Conservation (phyloP, 805 yeast genomes). For the Ogataea methylovora region DNA sequence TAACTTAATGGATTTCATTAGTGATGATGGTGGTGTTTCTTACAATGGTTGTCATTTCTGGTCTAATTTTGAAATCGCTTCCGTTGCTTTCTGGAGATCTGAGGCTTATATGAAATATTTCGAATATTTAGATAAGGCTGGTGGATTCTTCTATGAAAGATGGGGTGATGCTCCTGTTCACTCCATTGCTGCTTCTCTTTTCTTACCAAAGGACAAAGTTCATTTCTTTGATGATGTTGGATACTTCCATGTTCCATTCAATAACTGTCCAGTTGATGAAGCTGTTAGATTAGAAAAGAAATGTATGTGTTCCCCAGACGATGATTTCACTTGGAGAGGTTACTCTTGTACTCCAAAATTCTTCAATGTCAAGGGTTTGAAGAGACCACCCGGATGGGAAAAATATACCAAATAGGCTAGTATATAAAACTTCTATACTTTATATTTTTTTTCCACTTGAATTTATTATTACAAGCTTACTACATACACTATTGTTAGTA, state of each 20-base stretch:
- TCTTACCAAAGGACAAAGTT: slow-evolving; percentile 59
- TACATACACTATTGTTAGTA: no score
- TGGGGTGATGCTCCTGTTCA: slow-evolving; percentile 97
- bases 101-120: slow-evolving; percentile 67
- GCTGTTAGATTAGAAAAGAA: slow-evolving; percentile 46
- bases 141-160: slow-evolving; percentile 90
- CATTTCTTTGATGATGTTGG: slow-evolving; percentile 85
- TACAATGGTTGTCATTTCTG: slow-evolving; percentile 86
- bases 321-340: slow-evolving; percentile 71
- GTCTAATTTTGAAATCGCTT: slow-evolving; percentile 85
- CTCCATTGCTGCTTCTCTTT: slow-evolving; percentile 77
- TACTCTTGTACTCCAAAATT: slow-evolving; percentile 67
- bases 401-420: slow-evolving; percentile 33
- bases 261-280: slow-evolving; percentile 69
- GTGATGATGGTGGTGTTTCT: slow-evolving; percentile 60
- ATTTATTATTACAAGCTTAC: not conserved
- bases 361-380: slow-evolving; percentile 44
- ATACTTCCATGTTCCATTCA: slow-evolving; percentile 76
- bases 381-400: slow-evolving; percentile 69
- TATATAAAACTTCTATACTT: not conserved
- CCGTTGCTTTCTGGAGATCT: slow-evolving; percentile 66
- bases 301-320: slow-evolving; percentile 67
- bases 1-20: slow-evolving; percentile 63
- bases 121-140: slow-evolving; percentile 65
- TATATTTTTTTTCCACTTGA: not conserved